Evolutionary conservation across 192 early-diverging fungal species (phyloP).

Genomic region (Gamsiella multidivaricata): DNA sequence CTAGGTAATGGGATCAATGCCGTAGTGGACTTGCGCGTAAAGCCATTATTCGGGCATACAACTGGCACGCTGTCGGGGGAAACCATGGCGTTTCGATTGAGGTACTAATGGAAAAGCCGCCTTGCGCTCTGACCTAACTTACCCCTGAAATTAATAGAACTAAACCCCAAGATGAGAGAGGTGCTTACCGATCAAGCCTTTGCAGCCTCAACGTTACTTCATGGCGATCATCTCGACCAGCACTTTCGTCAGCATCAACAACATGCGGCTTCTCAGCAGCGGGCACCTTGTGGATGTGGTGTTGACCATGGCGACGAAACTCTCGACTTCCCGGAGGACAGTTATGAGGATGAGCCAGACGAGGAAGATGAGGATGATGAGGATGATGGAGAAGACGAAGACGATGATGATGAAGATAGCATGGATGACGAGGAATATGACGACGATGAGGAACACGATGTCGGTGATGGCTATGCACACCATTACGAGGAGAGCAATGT

Average conservation of each 20-base stretch:
- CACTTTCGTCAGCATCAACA: slow-evolving; percentile 37
- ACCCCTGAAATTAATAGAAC: slow-evolving; percentile 12
- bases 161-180: slow-evolving; percentile 49
- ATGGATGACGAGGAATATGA: slow-evolving; percentile 48
- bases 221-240: slow-evolving; percentile 26
- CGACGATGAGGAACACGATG: slow-evolving; percentile 51
- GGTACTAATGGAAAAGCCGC: too few relatives aligned
- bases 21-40: neutral
- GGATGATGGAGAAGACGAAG: slow-evolving; percentile 29
- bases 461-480: slow-evolving; percentile 50
- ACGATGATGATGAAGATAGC: slow-evolving; percentile 29
- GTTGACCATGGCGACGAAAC: slow-evolving; percentile 36
- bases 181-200: slow-evolving; percentile 51
- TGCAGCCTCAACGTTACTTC: slow-evolving; percentile 32
- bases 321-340: slow-evolving; percentile 48
- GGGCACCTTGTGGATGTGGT: slow-evolving; percentile 28
- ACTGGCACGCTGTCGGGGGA: neutral
- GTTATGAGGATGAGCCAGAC: slow-evolving; percentile 52
- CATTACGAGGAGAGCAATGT: slow-evolving; percentile 50
- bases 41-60: neutral
- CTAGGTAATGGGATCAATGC: slow-evolving; percentile 22
- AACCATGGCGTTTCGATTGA: neutral
- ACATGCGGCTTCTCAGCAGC: slow-evolving; percentile 18
- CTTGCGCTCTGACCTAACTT: neutral
- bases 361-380: slow-evolving; percentile 43